Evolutionary conservation across 1,284 basidiomycete genomes (phyloP), one percentile per base, ranked within the genome.

Genomic region (Pyrrhoderma lamaoense): DNA sequence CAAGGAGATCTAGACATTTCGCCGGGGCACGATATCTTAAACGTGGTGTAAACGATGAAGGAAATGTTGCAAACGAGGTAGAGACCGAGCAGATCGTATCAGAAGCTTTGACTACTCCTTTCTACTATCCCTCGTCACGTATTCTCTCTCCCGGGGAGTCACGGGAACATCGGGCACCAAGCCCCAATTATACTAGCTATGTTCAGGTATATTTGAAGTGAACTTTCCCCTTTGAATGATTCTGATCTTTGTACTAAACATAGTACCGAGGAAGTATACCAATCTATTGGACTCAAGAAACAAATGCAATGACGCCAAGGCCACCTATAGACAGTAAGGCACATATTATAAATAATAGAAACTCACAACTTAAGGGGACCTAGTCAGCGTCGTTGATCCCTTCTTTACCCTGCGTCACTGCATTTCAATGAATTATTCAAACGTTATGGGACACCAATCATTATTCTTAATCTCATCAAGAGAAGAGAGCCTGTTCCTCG

Each of bases 11-110:
- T 3, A 79, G 96, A 0, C 93, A 97, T 68, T 97, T 91, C 67
- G 96, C 96, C 9, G 96, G 96, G 18, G 93, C 94, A 2, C 79
- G 96, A 22, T 99, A 96, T 70, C 70, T 98, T 27, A 98, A 95
- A 56, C 80, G 96, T 51, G 96, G 96, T 1, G 90, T 94, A 18
- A 94, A 97, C 61, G 89, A 94, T 58, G 82, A 92, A 89, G 96
- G 96, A 1, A 91, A 97, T 63, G 96, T 99, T 1, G 96, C 95
- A 1, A 99, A 99, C 62, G 96, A 99, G 67, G 96, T 99, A 2
- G 96, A 99, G 68, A 98, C 94, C 0, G 96, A 99, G 63, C 96
- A 99, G 63, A 96, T 99, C 48, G 94, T 99, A 0, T 92, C 88
- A 2, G 95, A 99, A 63, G 89, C 92, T 0, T 67, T 94, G 5